Base-by-base conservation (phyloP, 352 stramenopile genomes). In the Pythium utonaiense region DNA sequence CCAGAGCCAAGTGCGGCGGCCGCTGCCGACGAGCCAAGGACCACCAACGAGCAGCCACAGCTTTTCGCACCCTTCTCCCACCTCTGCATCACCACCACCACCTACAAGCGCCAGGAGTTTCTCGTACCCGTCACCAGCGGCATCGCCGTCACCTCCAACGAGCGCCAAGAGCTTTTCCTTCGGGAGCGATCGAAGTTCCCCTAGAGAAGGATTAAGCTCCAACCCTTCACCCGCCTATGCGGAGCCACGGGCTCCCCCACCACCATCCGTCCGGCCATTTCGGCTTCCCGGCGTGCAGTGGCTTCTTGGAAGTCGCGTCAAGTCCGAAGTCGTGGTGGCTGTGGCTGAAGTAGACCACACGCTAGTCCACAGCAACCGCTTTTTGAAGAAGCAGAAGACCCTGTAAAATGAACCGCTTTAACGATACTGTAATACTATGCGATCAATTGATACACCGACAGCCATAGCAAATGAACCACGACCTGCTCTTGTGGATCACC, bases 371-470 rank as follows among this genome's bases (percentile, higher is more conserved):
- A 33, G 54, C 51, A 28, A 53, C 21, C 57, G 53, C 22, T 50
- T 59, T 31, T 38, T 70, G 24, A 70, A 70, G 57, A 70, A 70
- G 47, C 64, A 70, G 41, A 70, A 63, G 57, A 63, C 64, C 24
- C 66, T 70, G 64, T 70, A 66, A 70, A 42, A 12, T 47, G 40
- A 47, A 47, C 40, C 14, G 24, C 30, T 33, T 16, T 21, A 47
- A 50, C 3, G 7, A 5, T 47, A 47, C 24, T 27, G 40, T 47
- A 47, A 47, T 47, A 47, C 40, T 47, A 47, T 47, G n/a, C 24
- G 40, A 47, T 47, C 40, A n/a, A n/a, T n/a, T n/a, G n/a, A n/a
- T n/a, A n/a, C n/a, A n/a, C n/a, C n/a, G n/a, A n/a, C n/a, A n/a
- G n/a, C n/a, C n/a, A n/a, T n/a, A n/a, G n/a, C n/a, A n/a, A n/a